phyloP scores from a whole-genome alignment of 257 asterid genomes.

The Gentiana macrophylla region DNA sequence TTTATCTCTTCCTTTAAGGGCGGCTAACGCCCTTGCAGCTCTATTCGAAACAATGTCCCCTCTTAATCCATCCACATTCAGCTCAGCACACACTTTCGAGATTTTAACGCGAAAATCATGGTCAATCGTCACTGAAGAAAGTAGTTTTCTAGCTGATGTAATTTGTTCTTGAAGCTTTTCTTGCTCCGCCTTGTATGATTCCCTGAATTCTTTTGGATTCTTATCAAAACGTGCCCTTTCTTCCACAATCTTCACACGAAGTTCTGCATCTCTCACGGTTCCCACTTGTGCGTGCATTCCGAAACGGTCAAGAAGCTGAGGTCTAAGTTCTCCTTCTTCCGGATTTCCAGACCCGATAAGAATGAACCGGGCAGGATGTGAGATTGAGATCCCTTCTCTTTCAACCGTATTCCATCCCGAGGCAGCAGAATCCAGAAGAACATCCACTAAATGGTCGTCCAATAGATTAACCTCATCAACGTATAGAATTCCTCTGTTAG shows the following conservation, averaged over 20 bases:
- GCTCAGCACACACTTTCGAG: slow-evolving; percentile 78
- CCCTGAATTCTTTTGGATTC: slow-evolving; percentile 71
- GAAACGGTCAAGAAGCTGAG: slow-evolving; percentile 90
- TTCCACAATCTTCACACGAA: slow-evolving; percentile 86
- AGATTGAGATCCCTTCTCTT: slow-evolving; percentile 87
- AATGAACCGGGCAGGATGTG: slow-evolving; percentile 89
- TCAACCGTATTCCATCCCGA: slow-evolving; percentile 96
- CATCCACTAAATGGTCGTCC: slow-evolving; percentile 92
- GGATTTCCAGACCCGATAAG: slow-evolving; percentile 93
- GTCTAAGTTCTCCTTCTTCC: slow-evolving; percentile 93
- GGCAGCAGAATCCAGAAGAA: slow-evolving; percentile 83
- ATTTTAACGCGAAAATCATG: slow-evolving; percentile 74
- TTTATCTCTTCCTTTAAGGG: slow-evolving; percentile 72
- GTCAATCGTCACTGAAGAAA: slow-evolving; percentile 53
- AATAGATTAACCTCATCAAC: slow-evolving; percentile 91
- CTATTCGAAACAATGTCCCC: slow-evolving; percentile 83
- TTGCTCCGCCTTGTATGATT: slow-evolving; percentile 59
- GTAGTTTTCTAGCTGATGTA: slow-evolving; percentile 43
- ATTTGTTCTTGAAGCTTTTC: slow-evolving; percentile 77
- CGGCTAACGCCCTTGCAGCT: slow-evolving; percentile 86
- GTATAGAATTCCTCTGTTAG: slow-evolving; percentile 79
- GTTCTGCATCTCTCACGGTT: slow-evolving; percentile 83
- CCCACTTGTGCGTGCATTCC: slow-evolving; percentile 99
- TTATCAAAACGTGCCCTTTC: slow-evolving; percentile 78
- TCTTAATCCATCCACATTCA: slow-evolving; percentile 86